Evolutionary conservation across 2,329 filamentous ascomycete species (phyloP).

Genomic region (Phaeosphaeriaceae sp.): DNA sequence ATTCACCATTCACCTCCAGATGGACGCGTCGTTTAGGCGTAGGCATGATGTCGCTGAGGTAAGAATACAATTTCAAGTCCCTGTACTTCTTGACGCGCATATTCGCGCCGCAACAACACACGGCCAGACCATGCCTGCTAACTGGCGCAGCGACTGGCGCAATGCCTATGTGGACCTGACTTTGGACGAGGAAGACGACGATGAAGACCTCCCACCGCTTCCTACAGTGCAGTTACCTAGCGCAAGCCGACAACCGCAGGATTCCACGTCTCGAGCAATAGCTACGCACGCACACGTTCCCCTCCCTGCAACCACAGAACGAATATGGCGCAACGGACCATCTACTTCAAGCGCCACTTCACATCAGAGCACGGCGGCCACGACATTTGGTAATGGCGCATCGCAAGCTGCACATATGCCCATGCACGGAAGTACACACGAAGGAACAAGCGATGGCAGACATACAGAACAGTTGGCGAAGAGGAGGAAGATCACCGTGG

Average conservation of each 20-base stretch:
- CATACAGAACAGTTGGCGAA: constrained; percentile 20
- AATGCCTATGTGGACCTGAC: constrained; percentile 32
- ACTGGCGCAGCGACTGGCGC: constrained; percentile 25
- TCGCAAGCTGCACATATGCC: not conserved
- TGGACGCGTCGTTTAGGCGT: constrained; percentile 26
- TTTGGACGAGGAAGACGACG: constrained; percentile 22
- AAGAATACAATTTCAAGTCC: constrained; percentile 9
- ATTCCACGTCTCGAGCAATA: not conserved
- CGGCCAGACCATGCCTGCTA: constrained; percentile 4
- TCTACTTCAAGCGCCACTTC: not conserved
- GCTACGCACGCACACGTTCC: not conserved
- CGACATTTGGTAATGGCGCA: not conserved
- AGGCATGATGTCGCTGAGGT: constrained; percentile 24
- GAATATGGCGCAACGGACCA: not conserved
- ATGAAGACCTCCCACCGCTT: constrained; percentile 2
- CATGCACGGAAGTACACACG: not conserved
- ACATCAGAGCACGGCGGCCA: not conserved
- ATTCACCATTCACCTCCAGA: constrained; percentile 6
- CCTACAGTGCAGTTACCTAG: constrained; percentile 9
- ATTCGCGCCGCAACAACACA: not conserved
- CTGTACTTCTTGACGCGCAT: not conserved
- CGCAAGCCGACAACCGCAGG: not conserved
- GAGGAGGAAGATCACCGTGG: constrained; percentile 27
- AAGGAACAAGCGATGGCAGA: not conserved
- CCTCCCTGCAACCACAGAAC: not conserved